Percentiles rank a stretch among this genome's conserved stretches.
phyloP scores from a whole-genome alignment of 2,329 filamentous ascomycete species.

The Alternaria sp. region DNA sequence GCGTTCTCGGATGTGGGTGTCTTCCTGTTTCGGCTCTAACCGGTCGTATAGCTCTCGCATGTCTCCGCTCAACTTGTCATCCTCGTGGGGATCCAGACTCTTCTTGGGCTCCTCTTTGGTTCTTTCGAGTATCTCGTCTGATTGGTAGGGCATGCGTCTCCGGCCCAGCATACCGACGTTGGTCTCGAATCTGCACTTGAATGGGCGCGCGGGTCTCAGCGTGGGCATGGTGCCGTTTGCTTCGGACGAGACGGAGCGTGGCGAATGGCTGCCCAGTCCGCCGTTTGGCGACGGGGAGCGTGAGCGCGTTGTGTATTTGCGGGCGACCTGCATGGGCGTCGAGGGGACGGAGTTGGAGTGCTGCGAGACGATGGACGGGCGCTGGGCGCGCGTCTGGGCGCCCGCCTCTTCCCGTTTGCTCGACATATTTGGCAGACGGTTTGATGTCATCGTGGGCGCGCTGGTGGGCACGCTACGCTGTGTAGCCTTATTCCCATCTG shows the following conservation, averaged over 20 bases:
- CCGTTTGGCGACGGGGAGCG: conserved; percentile 80
- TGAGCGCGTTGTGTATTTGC: conserved; percentile 79
- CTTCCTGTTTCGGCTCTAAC: conserved; percentile 81
- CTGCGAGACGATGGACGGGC: conserved; percentile 62
- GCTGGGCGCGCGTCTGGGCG: conserved; percentile 39
- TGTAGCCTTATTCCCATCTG: conserved; percentile 48
- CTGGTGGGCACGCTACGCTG: conserved; percentile 42
- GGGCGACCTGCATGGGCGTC: conserved; percentile 87
- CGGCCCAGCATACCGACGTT: conserved; percentile 75
- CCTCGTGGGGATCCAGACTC: conserved; percentile 47
- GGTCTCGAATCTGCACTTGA: conserved; percentile 86
- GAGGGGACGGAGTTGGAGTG: conserved; percentile 92
- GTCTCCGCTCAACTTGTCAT: conserved; percentile 71
- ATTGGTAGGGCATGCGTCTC: conserved; percentile 88
- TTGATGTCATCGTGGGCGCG: conserved; percentile 49
- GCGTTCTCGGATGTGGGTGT: conserved; percentile 74
- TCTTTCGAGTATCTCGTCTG: conserved; percentile 81
- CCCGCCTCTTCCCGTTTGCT: conserved; percentile 37
- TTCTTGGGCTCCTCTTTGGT: conserved; percentile 71
- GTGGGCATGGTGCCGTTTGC: conserved; percentile 77
- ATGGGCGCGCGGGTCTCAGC: conserved; percentile 64
- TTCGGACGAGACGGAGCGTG: conserved; percentile 88
- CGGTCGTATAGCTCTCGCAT: conserved; percentile 85
- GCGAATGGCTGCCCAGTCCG: conserved; percentile 77
- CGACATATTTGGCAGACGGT: conserved; percentile 35